A percentile compares a stretch with the other conserved stretches of the same genome.
These are phyloP conservation scores for Arachis stenosperma DNA, from an alignment of 306 rosid genomes.

Conservation along the genomic window DNA sequence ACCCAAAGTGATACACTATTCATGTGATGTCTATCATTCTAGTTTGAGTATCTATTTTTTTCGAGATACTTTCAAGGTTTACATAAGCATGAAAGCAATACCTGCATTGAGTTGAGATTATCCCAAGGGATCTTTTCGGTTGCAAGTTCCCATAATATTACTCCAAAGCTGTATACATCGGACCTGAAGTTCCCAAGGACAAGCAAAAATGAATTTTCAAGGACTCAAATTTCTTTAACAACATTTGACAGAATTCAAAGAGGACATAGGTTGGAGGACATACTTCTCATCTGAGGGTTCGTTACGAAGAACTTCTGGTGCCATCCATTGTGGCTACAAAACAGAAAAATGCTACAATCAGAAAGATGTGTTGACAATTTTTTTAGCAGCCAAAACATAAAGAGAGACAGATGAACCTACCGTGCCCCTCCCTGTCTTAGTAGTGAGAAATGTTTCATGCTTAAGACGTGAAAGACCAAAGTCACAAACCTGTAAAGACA, in stretches of 20 bases:
- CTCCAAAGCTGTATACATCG: conserved; percentile 97
- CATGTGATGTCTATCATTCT: not conserved
- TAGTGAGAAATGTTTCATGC: conserved; percentile 86
- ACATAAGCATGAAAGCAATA: conserved; percentile 50
- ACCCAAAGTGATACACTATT: conserved; percentile 21
- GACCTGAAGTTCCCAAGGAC: conserved; percentile 67
- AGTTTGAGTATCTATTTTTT: conserved; percentile 4
- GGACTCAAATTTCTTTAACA: conserved; percentile 20
- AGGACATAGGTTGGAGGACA: conserved; percentile 36
- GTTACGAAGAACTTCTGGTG: conserved; percentile 99
- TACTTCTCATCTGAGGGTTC: conserved; percentile 98
- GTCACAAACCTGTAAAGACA: conserved; percentile 79
- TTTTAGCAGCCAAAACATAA: conserved; percentile 8
- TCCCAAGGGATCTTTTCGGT: conserved; percentile 99
- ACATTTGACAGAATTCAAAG: conserved; percentile 11
- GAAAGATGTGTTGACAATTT: conserved; percentile 18
- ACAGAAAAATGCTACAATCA: conserved; percentile 40
- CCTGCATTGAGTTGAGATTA: conserved; percentile 98
- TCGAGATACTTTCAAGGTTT: conserved; percentile 22
- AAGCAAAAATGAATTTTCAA: conserved; percentile 23
- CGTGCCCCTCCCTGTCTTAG: conserved; percentile 99
- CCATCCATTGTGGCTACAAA: conserved; percentile 99
- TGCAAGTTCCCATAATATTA: conserved; percentile 95
- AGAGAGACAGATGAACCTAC: conserved; percentile 42
- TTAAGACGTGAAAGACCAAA: conserved; percentile 98